phyloP scores from a whole-genome alignment of 2,329 filamentous ascomycete genomes.

The Claviceps digitariae region DNA sequence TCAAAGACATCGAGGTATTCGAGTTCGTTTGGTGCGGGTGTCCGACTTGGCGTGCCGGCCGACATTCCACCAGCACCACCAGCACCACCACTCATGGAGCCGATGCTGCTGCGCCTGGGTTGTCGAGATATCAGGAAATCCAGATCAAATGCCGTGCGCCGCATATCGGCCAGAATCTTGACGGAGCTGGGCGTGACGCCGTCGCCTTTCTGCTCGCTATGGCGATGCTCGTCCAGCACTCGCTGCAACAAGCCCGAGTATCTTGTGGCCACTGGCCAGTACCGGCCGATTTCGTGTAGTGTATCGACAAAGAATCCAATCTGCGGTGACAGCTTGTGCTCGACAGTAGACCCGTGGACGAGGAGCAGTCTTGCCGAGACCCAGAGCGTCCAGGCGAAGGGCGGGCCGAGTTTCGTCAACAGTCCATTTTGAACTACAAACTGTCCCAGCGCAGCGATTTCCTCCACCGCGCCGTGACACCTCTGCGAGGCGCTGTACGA shows the following conservation, averaged over 20 bases:
- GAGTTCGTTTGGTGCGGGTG: slow-evolving; percentile 66
- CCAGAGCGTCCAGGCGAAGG: slow-evolving; percentile 87
- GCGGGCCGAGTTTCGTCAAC: slow-evolving; percentile 69
- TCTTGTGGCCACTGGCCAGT: slow-evolving; percentile 75
- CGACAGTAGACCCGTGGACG: slow-evolving; percentile 82
- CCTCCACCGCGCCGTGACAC: slow-evolving; percentile 71
- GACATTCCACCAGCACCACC: no score
- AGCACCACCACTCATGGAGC: slow-evolving; percentile 28
- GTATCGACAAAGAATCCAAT: slow-evolving; percentile 74
- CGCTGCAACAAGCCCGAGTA: slow-evolving; percentile 70
- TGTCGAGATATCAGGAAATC: slow-evolving; percentile 82
- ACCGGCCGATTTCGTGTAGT: slow-evolving; percentile 63
- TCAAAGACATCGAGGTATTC: slow-evolving; percentile 90
- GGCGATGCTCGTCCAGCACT: slow-evolving; percentile 74
- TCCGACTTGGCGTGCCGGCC: slow-evolving; percentile 47
- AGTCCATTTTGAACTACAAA: slow-evolving; percentile 65
- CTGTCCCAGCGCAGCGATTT: slow-evolving; percentile 63
- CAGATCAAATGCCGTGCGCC: slow-evolving; percentile 76
- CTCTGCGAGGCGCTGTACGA: slow-evolving; percentile 76
- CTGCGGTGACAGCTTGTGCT: slow-evolving; percentile 66
- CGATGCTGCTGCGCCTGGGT: slow-evolving; percentile 34
- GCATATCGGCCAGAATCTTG: slow-evolving; percentile 81
- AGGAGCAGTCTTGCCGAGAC: slow-evolving; percentile 76
- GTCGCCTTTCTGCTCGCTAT: slow-evolving; percentile 62
- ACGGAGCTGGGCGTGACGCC: slow-evolving; percentile 70